Conservation (phyloP, 2,329 filamentous ascomycete species). For the Colletotrichum navitas region DNA sequence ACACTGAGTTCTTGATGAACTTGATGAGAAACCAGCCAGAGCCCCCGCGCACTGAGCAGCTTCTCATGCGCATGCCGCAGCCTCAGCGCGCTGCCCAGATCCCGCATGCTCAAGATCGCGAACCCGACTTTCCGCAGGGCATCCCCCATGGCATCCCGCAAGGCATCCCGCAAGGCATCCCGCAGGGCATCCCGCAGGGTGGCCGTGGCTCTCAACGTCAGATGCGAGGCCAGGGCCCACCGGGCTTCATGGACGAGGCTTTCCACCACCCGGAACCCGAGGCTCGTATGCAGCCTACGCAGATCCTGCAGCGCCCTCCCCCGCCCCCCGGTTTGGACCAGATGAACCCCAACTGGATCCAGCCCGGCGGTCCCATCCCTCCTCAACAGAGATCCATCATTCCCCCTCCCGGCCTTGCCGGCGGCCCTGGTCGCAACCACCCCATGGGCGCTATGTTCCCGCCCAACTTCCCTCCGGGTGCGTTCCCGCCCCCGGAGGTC, state of each 20-base stretch:
- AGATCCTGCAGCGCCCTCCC: conserved; percentile 74
- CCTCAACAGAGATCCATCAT: conserved; percentile 61
- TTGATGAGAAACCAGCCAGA: conserved; percentile 76
- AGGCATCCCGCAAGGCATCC: conserved; percentile 33
- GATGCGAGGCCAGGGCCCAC: conserved; percentile 60
- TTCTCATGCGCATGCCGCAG: conserved; percentile 65
- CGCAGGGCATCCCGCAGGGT: conserved; percentile 48
- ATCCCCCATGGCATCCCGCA: conserved; percentile 34
- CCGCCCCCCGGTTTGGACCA: conserved; percentile 71
- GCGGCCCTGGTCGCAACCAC: conserved; percentile 55
- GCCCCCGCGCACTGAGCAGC: conserved; percentile 62
- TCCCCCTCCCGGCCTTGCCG: conserved; percentile 69
- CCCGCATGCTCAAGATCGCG: conserved; percentile 61
- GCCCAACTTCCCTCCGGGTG: conserved; percentile 69
- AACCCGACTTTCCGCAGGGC: conserved; percentile 58
- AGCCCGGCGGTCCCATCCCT: conserved; percentile 58
- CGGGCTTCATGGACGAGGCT: conserved; percentile 67
- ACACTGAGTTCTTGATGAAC: conserved; percentile 87
- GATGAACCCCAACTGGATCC: conserved; percentile 69
- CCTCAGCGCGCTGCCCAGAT: conserved; percentile 64
- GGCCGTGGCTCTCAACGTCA: conserved; percentile 53
- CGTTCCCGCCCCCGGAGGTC: conserved; percentile 61
- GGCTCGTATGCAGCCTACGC: conserved; percentile 67
- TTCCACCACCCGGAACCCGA: conserved; percentile 65
- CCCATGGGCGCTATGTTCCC: conserved; percentile 71